Conservation (phyloP, 495 filamentous ascomycete species). For the Trichocladium antarcticum region DNA sequence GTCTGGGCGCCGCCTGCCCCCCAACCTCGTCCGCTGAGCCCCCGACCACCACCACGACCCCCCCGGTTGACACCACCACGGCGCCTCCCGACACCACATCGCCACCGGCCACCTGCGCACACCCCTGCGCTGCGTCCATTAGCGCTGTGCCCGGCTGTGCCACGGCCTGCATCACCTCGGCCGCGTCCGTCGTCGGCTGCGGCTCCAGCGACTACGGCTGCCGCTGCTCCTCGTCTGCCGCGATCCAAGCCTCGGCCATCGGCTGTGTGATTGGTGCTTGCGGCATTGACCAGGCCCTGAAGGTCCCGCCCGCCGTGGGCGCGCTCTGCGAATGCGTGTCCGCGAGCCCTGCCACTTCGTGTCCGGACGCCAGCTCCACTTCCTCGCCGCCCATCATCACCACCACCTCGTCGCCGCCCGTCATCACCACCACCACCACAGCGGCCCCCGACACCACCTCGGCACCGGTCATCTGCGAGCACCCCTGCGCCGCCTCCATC, state of each 20-base stretch:
- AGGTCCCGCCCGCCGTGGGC: not conserved
- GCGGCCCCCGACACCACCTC: not conserved
- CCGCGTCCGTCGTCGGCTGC: not conserved
- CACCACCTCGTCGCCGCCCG: not conserved
- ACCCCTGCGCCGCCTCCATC: slow-evolving; percentile 1
- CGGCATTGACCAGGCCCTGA: not conserved
- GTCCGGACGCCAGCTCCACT: too few relatives aligned
- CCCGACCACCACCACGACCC: not conserved
- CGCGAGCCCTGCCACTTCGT: not conserved
- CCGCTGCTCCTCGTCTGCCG: not conserved
- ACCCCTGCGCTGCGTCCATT: slow-evolving; percentile 1
- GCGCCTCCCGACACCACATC: not conserved
- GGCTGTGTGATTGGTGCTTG: not conserved
- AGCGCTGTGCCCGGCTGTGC: slow-evolving; percentile 3
- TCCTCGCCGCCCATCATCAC: not conserved
- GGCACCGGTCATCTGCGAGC: not conserved
- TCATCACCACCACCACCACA: not conserved
- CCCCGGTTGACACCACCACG: not conserved
- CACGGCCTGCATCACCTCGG: slow-evolving; percentile 1
- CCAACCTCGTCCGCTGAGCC: not conserved
- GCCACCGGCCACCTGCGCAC: too few relatives aligned
- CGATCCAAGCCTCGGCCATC: not conserved
- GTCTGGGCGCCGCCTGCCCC: not conserved
- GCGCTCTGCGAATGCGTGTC: not conserved
- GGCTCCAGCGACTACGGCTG: not conserved